Conservation (phyloP, 129 eudicot genomes). For the Flaveria brownii region DNA sequence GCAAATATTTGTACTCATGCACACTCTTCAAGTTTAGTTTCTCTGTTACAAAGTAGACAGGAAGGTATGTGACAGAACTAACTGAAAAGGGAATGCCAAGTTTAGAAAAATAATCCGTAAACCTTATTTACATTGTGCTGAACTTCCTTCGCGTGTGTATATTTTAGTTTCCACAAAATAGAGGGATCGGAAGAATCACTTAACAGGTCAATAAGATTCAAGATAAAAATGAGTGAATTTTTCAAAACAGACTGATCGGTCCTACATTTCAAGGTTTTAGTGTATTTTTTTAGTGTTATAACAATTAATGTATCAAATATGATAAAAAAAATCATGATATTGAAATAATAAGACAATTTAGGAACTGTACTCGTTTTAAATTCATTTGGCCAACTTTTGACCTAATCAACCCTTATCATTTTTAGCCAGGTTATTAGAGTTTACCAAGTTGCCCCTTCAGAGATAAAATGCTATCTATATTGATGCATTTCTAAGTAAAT, state of each 20-base stretch:
- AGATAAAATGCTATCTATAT: neutral
- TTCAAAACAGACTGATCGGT: neutral
- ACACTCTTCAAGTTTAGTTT: constrained; percentile 68
- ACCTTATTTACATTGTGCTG: neutral
- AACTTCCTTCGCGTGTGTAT: neutral
- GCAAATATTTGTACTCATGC: constrained; percentile 67
- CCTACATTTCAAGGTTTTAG: neutral
- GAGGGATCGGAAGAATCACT: neutral
- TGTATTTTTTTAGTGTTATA: neutral
- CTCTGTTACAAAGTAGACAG: constrained; percentile 41
- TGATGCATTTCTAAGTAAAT: neutral
- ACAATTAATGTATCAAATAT: neutral
- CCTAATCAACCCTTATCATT: neutral
- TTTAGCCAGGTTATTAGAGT: neutral
- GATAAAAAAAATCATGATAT: neutral
- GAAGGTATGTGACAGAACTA: neutral
- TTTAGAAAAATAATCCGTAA: neutral
- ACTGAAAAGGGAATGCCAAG: neutral
- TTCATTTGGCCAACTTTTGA: neutral
- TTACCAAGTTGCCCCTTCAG: neutral
- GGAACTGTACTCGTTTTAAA: neutral
- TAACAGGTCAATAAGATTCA: neutral
- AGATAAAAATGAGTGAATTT: neutral
- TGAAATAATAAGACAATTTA: neutral
- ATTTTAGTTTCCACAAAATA: neutral